Evolutionary conservation across 805 yeast species (phyloP).

Genomic region (Kodamaea neixiangensis): DNA sequence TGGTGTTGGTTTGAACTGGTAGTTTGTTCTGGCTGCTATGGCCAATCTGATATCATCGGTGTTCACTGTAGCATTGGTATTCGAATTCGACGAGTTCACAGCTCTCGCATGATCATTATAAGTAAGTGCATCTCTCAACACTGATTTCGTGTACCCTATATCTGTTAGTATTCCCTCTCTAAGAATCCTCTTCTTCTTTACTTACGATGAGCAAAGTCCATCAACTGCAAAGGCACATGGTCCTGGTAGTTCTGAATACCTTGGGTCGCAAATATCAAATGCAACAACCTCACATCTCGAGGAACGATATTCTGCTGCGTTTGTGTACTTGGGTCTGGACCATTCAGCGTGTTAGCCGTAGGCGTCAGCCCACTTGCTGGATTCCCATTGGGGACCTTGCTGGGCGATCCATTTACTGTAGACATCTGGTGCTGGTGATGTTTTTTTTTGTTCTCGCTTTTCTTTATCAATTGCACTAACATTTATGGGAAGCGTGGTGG

Average conservation of each 20-base stretch:
- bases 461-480: not conserved
- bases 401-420: constrained; percentile 6
- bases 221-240: constrained; percentile 90
- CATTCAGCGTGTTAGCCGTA: not conserved
- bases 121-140: constrained; percentile 83
- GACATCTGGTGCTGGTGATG: constrained; percentile 3
- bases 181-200: constrained; percentile 10
- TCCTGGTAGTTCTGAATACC: constrained; percentile 91
- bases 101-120: constrained; percentile 80
- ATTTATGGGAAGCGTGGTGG: constrained; percentile 19
- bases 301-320: constrained; percentile 50
- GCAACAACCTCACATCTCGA: constrained; percentile 87
- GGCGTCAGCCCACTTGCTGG: constrained; percentile 1
- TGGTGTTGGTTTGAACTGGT: constrained; percentile 91
- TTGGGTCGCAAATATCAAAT: constrained; percentile 89
- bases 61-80: constrained; percentile 56
- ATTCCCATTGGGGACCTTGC: constrained; percentile 4
- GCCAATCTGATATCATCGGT: constrained; percentile 92
- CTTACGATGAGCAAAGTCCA: constrained; percentile 89
- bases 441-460: not conserved
- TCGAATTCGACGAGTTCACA: constrained; percentile 29
- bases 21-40: constrained; percentile 90
- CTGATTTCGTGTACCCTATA: constrained; percentile 73
- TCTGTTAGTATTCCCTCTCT: constrained; percentile 9
- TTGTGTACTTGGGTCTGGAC: constrained; percentile 3